Evolutionary conservation across 345 rosid species (phyloP).

Genomic region (Anastatica hierochuntica): DNA sequence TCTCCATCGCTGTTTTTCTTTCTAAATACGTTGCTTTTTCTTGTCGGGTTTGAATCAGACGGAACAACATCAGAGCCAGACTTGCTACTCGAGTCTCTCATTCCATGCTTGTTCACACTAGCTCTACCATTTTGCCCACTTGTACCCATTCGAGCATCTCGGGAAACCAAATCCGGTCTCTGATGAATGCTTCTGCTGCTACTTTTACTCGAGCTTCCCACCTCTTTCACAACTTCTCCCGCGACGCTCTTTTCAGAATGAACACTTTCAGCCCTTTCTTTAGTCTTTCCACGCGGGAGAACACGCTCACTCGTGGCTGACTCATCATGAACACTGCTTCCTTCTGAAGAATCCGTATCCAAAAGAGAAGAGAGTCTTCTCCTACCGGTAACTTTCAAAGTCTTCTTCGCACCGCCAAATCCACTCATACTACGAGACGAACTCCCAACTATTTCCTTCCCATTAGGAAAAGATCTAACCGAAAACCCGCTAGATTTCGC

Average conservation of each 20-base stretch:
- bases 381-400: background rate
- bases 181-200: slow-evolving; percentile 27
- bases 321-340: slow-evolving; percentile 45
- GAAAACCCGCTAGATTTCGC: slow-evolving; percentile 32
- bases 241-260: slow-evolving; percentile 2
- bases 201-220: slow-evolving; percentile 33
- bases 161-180: slow-evolving; percentile 30
- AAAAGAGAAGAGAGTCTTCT: slow-evolving; percentile 41
- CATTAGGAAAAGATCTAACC: slow-evolving; percentile 15
- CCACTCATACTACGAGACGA: slow-evolving; percentile 33
- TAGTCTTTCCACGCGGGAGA: too few relatives aligned
- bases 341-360: slow-evolving; percentile 70
- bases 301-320: slow-evolving; percentile 19
- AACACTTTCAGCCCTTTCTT: too few relatives aligned
- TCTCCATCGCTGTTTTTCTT: slow-evolving; percentile 56
- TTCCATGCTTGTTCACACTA: slow-evolving; percentile 30
- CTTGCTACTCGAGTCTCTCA: slow-evolving; percentile 43
- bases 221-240: slow-evolving; percentile 17
- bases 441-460: slow-evolving; percentile 58
- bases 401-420: slow-evolving; percentile 27
- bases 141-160: slow-evolving; percentile 22
- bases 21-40: slow-evolving; percentile 34
- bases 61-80: slow-evolving; percentile 40
- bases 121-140: slow-evolving; percentile 27
- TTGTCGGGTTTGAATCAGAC: slow-evolving; percentile 32